Conservation (phyloP, 441 rosid genomes). For the Biscutella laevigata region DNA sequence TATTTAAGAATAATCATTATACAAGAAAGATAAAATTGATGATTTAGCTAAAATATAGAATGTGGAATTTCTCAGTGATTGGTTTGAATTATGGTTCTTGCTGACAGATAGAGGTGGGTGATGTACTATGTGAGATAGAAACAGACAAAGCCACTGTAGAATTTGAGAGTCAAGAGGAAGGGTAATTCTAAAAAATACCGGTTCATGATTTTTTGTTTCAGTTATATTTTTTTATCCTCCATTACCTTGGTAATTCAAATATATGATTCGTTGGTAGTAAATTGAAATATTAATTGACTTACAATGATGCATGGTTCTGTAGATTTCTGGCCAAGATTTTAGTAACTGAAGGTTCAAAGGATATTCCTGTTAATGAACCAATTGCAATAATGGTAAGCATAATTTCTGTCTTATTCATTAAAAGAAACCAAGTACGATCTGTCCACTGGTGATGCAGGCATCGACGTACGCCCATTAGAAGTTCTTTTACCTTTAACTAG, state of each 20-base stretch:
- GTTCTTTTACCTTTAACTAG: background rate
- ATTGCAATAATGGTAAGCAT: conserved; percentile 72
- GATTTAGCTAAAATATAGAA: background rate
- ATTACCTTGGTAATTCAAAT: conserved; percentile 6
- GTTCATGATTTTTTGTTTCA: conserved; percentile 1
- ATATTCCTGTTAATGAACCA: conserved; percentile 80
- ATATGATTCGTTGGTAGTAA: background rate
- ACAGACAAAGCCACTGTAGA: conserved; percentile 96
- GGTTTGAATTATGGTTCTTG: conserved; percentile 25
- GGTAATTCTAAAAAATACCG: conserved; percentile 30
- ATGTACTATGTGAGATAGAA: conserved; percentile 85
- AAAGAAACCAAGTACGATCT: conserved; percentile 5
- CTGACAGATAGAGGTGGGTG: conserved; percentile 87
- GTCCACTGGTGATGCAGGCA: conserved; percentile 3
- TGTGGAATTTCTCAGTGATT: conserved; percentile 14
- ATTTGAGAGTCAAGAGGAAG: conserved; percentile 93
- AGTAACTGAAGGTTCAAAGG: conserved; percentile 84
- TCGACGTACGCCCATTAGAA: background rate
- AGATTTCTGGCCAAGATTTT: conserved; percentile 88
- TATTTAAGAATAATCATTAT: background rate
- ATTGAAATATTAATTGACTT: conserved; percentile 13
- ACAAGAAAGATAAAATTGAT: background rate
- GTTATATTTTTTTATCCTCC: background rate
- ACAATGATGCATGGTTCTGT: conserved; percentile 25
- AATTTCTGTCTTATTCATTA: conserved; percentile 5